These are phyloP conservation scores for Pugionium dolabratum DNA, from an alignment of 345 rosid genomes.

Conservation along the genomic window DNA sequence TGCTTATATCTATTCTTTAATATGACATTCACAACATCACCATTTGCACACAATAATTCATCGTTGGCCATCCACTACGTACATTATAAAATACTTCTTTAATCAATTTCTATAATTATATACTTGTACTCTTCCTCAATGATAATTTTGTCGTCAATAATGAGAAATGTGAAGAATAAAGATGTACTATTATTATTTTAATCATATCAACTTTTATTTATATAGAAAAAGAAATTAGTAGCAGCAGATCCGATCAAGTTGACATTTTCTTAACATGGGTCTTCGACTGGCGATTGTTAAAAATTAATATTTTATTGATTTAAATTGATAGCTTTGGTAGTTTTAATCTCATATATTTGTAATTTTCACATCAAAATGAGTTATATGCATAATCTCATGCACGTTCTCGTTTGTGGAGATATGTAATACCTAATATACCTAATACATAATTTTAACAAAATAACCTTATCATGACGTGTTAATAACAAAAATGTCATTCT, in stretches of 20 bases:
- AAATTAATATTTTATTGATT: neutral
- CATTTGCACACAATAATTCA: neutral
- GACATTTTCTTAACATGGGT: constrained; percentile 31
- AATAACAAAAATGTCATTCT: too few species aligned
- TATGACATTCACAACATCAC: neutral
- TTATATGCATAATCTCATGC: constrained; percentile 31
- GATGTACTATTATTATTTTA: neutral
- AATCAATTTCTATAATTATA: constrained; percentile 1
- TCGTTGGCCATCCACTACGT: constrained; percentile 8
- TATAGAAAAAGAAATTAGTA: neutral
- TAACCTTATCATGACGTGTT: too few species aligned
- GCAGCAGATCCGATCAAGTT: constrained; percentile 28
- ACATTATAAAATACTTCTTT: neutral
- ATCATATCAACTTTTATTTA: neutral
- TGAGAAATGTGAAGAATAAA: constrained; percentile 1
- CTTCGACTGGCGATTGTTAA: constrained; percentile 12
- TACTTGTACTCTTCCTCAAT: neutral
- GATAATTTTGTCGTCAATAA: neutral
- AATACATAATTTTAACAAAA: too few species aligned
- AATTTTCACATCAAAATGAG: constrained; percentile 19
- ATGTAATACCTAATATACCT: too few species aligned
- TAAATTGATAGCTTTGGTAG: neutral
- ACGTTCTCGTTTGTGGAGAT: constrained; percentile 26
- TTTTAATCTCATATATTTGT: neutral
- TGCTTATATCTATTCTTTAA: neutral